phyloP scores from a whole-genome alignment of 2,329 filamentous ascomycete species.

The Botrytis hyacinthi region DNA sequence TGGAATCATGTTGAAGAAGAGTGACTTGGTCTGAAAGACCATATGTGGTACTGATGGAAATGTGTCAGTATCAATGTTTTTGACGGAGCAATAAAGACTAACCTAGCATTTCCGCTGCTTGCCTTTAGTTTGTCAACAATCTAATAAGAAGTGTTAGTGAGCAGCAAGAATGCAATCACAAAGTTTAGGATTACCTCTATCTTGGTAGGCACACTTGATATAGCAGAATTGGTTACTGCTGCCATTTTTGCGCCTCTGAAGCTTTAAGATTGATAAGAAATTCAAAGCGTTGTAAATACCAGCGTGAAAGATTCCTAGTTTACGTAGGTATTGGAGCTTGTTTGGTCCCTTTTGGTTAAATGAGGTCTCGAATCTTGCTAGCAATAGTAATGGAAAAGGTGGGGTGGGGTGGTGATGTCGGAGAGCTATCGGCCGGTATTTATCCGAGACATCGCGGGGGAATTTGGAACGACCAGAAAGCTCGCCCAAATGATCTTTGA shows the following conservation, averaged over 20 bases:
- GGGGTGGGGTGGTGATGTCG: background rate
- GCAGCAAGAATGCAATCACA: background rate
- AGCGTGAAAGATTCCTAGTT: background rate
- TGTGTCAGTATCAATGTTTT: constrained; percentile 18
- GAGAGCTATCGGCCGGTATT: background rate
- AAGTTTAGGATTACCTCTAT: constrained; percentile 13
- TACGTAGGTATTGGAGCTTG: background rate
- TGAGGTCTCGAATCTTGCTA: background rate
- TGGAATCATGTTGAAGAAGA: constrained; percentile 42
- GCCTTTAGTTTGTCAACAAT: constrained; percentile 6
- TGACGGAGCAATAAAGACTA: background rate
- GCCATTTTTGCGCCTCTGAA: constrained; percentile 16
- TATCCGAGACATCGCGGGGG: background rate
- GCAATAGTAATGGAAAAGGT: background rate
- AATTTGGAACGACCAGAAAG: background rate
- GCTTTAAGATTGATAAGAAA: background rate
- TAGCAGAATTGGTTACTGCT: constrained; percentile 20
- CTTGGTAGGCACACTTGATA: constrained; percentile 13
- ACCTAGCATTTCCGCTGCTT: constrained; percentile 10
- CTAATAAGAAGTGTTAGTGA: constrained; percentile 4
- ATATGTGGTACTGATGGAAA: constrained; percentile 24
- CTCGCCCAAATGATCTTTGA: background rate
- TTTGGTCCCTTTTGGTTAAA: background rate
- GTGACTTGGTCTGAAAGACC: constrained; percentile 35
- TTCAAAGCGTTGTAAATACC: background rate